A percentile compares a stretch with the other conserved stretches of the same genome.
These are phyloP conservation scores for Wickerhamomyces strasburgensis DNA, from an alignment of 805 yeast genomes.

Conservation along the genomic window DNA sequence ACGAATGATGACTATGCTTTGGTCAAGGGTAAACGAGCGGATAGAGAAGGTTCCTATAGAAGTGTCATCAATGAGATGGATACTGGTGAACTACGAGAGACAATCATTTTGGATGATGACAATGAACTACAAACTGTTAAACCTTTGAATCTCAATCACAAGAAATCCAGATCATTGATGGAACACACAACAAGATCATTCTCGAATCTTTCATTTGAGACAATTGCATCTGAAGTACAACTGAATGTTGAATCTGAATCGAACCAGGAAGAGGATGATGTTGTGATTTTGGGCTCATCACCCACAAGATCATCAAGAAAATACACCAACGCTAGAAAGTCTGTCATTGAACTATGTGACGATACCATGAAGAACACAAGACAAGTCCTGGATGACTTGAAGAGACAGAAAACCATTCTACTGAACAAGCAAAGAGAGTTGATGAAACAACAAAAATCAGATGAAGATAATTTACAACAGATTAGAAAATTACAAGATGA, in stretches of 20 bases:
- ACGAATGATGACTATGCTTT: constrained; percentile 8
- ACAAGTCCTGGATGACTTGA: constrained; percentile 19
- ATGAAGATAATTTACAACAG: constrained; percentile 8
- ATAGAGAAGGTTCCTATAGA: constrained; percentile 4
- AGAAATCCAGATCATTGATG: constrained; percentile 13
- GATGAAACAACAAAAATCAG: constrained; percentile 11
- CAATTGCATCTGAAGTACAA: constrained; percentile 23
- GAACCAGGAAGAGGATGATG: not conserved
- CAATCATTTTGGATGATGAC: constrained; percentile 22
- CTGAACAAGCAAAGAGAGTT: constrained; percentile 11
- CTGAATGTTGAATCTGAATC: not conserved
- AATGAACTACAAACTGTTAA: constrained; percentile 1
- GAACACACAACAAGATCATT: constrained; percentile 4
- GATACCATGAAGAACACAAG: constrained; percentile 20
- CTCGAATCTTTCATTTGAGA: constrained; percentile 23
- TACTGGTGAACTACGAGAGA: constrained; percentile 19
- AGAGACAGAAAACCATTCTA: constrained; percentile 22
- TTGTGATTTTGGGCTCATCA: not conserved
- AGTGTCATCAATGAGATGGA: constrained; percentile 14
- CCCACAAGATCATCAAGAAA: constrained; percentile 4
- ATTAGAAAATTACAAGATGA: constrained; percentile 14
- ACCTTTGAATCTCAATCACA: not conserved
- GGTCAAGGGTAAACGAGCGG: not conserved
- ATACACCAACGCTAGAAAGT: constrained; percentile 12
- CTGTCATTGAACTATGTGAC: constrained; percentile 23